Evolutionary conservation across 2,329 filamentous ascomycete genomes (phyloP).

Genomic region (Beauveria bassiana): DNA sequence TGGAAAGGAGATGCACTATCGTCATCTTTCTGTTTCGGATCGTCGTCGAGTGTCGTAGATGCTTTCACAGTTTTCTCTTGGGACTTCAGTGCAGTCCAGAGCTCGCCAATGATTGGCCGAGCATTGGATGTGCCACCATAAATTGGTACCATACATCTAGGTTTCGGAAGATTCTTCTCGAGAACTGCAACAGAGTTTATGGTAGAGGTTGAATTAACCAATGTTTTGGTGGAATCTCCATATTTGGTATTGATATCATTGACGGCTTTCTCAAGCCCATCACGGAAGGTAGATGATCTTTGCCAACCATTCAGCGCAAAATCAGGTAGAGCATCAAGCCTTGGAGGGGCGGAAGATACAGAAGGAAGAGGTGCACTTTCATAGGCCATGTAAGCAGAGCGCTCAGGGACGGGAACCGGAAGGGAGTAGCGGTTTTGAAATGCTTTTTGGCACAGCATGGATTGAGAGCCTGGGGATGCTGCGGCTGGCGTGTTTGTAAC

Average conservation of each 20-base stretch:
- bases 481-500: not conserved
- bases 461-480: not conserved
- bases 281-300: constrained; percentile 22
- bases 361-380: not conserved
- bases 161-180: constrained; percentile 13
- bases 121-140: not conserved
- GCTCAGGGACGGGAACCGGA: constrained; percentile 2
- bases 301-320: constrained; percentile 18
- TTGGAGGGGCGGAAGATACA: constrained; percentile 16
- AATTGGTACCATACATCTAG: constrained; percentile 12
- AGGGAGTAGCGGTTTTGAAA: constrained; percentile 1
- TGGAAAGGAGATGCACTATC: not conserved
- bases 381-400: not conserved
- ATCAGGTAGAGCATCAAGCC: constrained; percentile 22
- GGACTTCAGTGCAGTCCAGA: not conserved
- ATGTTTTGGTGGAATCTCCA: constrained; percentile 12
- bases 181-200: constrained; percentile 3
- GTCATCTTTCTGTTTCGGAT: not conserved
- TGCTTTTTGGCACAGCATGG: not conserved
- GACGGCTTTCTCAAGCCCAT: constrained; percentile 23
- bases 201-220: constrained; percentile 2
- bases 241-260: constrained; percentile 24
- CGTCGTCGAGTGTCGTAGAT: not conserved
- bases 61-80: not conserved
- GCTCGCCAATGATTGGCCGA: not conserved